phyloP scores from a whole-genome alignment of 169 alveolate species.

The Plasmodium gaboni region DNA sequence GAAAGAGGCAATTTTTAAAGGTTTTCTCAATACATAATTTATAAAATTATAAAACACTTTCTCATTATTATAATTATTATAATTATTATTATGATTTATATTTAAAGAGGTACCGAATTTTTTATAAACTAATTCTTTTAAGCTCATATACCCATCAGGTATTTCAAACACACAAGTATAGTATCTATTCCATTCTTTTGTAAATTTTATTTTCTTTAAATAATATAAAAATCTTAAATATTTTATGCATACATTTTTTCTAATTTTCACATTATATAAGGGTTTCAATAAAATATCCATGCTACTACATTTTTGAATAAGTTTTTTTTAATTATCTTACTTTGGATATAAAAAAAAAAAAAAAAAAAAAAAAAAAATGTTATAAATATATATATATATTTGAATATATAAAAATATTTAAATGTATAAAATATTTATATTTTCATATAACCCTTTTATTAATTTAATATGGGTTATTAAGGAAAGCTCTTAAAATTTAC shows the following conservation, averaged over 20 bases:
- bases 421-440: too few species aligned
- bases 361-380: too few species aligned
- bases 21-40: constrained; percentile 17
- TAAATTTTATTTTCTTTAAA: constrained; percentile 11
- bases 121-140: constrained; percentile 5
- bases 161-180: constrained; percentile 33
- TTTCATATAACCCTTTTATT: too few species aligned
- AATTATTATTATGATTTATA: background rate
- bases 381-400: too few species aligned
- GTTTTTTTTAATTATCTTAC: background rate
- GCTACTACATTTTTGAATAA: too few species aligned
- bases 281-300: background rate
- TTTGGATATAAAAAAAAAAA: background rate
- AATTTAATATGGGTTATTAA: too few species aligned
- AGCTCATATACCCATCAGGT: background rate
- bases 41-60: background rate
- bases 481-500: too few species aligned
- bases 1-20: constrained; percentile 37
- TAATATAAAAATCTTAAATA: constrained; percentile 35
- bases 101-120: too few species aligned
- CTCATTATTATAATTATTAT: constrained; percentile 11
- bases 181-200: constrained; percentile 40
- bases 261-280: background rate
- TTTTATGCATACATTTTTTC: constrained; percentile 26
- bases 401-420: too few species aligned